Base-by-base conservation (phyloP, 305 asterid genomes). In the Coffea humblotiana region DNA sequence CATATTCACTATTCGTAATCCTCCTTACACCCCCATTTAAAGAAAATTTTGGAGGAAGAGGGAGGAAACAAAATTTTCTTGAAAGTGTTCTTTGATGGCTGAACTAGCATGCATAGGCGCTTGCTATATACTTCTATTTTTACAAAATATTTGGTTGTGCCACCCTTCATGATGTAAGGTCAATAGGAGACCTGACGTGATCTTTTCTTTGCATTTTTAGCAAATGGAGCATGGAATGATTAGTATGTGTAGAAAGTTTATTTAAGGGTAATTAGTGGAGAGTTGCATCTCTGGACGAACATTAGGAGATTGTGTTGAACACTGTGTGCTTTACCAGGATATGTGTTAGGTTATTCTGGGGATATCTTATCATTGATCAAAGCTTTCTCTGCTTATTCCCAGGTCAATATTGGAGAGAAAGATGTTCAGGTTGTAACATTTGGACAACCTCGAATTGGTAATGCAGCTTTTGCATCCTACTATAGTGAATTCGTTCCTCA, bases 371-470 rank as follows among this genome's bases (percentile, higher is more conserved):
- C 16, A 2, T 43, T 68, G 71, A 63, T 78, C 68, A 19, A 43
- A 45, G 64, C 75, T 21, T 77, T 72, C 74, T 74, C 65, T 76
- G 64, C 78, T 82, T 74, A 56, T 84, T 87, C 35, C 81, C 94
- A 95, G 98, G 92, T 95, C 78, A 88, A 81, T 81, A 79, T 88
- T 76, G 90, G 95, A 79, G 88, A 72, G 82, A 80, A 86, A 78
- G 83, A 94, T 77, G 95, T 96, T 85, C 95, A 90, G 85, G 93
- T 96, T 68, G 88, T 91, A 90, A 96, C 99, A 58, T 94, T 94
- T 86, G 99, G 99, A 80, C 99, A 96, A 86, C 99, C 99, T 82
- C 91, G 99, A 86, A 88, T 94, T 51, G 98, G 99, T 79, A 96
- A 96, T 87, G 87, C 97, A 86, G 90, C 86, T 80, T 96, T 96